phyloP scores from a whole-genome alignment of 352 stramenopile species.

The Pythium aquatile region DNA sequence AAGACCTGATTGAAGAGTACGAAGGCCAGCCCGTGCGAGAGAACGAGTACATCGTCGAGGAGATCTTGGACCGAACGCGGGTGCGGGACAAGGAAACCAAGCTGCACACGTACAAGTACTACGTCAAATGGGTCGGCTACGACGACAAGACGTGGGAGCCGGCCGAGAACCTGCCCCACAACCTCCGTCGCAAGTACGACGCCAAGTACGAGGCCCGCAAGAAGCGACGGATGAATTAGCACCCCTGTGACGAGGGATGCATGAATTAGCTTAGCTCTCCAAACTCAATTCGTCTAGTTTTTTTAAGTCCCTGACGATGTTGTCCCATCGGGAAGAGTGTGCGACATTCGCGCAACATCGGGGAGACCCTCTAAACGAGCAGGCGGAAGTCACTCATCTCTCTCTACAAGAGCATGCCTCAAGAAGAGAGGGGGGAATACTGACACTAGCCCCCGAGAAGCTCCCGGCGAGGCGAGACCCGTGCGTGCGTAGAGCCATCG shows the following conservation, averaged over 20 bases:
- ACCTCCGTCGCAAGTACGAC: conserved; percentile 77
- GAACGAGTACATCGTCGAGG: conserved; percentile 74
- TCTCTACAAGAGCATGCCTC: conserved; percentile 24
- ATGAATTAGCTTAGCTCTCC: background rate
- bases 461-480: background rate
- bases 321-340: background rate
- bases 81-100: conserved; percentile 62
- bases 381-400: conserved; percentile 17
- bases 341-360: conserved; percentile 21
- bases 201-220: conserved; percentile 67
- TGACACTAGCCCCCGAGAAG: background rate
- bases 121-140: conserved; percentile 87
- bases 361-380: conserved; percentile 6
- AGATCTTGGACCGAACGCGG: conserved; percentile 66
- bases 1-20: conserved; percentile 79
- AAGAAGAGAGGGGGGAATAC: conserved; percentile 3
- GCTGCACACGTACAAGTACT: conserved; percentile 77
- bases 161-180: conserved; percentile 72
- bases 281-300: background rate
- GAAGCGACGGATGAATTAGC: conserved; percentile 26
- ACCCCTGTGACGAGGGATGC: background rate
- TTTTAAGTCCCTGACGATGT: background rate
- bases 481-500: background rate
- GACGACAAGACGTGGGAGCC: conserved; percentile 80
- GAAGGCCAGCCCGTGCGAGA: conserved; percentile 68